phyloP scores from a whole-genome alignment of 148 eudicot species.

The Arbutus unedo region DNA sequence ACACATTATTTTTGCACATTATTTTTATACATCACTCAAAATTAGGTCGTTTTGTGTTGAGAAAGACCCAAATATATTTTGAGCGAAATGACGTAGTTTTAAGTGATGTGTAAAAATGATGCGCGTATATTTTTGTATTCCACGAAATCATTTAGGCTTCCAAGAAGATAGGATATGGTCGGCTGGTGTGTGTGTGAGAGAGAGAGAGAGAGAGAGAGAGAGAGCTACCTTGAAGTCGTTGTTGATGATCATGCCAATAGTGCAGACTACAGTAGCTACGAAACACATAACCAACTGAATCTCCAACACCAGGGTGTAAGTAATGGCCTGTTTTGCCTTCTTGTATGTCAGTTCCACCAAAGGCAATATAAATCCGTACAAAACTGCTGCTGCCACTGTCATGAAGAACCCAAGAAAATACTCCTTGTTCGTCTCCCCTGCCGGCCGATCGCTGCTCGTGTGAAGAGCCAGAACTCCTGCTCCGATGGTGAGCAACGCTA shows the following conservation, averaged over 20 bases:
- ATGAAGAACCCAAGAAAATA: constrained; percentile 50
- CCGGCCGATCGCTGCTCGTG: constrained; percentile 42
- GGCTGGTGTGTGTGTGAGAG: too few species aligned
- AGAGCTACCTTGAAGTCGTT: constrained; percentile 49
- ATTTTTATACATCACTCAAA: too few species aligned
- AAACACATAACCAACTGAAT: constrained; percentile 50
- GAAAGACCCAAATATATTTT: too few species aligned
- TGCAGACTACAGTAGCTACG: constrained; percentile 48
- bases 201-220: background rate
- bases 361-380: constrained; percentile 51
- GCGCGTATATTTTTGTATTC: too few species aligned
- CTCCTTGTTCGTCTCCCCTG: constrained; percentile 28
- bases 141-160: too few species aligned
- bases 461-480: constrained; percentile 55
- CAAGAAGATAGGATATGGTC: too few species aligned
- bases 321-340: constrained; percentile 35
- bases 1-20: too few species aligned
- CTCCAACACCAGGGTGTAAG: constrained; percentile 59
- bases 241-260: constrained; percentile 51
- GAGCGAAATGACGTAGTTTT: too few species aligned
- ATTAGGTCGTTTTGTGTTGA: too few species aligned
- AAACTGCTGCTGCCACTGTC: constrained; percentile 40
- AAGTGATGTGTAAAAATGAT: too few species aligned
- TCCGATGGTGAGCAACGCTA: constrained; percentile 53
- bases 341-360: constrained; percentile 46